These are phyloP conservation scores for Tetrapisispora pingtungensis DNA, from an alignment of 805 yeast species.

Conservation along the genomic window DNA sequence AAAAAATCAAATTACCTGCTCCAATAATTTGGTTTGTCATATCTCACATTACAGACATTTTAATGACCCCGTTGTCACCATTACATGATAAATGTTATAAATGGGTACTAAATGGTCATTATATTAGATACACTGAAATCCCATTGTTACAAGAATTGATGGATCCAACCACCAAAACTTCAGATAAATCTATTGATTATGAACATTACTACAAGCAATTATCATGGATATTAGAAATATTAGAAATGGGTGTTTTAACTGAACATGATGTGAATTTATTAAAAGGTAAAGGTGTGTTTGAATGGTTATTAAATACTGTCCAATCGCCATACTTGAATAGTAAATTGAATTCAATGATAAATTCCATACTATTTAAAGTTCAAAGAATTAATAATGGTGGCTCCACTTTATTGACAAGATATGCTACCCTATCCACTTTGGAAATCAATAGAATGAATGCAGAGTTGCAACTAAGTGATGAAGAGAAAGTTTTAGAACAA, in stretches of 20 bases:
- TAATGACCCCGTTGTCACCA: conserved; percentile 61
- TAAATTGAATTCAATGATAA: conserved; percentile 33
- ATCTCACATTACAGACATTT: conserved; percentile 45
- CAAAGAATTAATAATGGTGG: conserved; percentile 49
- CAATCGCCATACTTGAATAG: conserved; percentile 41
- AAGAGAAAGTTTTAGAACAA: conserved; percentile 6
- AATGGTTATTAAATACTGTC: conserved; percentile 50
- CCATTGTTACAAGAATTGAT: conserved; percentile 34
- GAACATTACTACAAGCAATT: conserved; percentile 48
- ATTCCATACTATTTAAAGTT: conserved; percentile 36
- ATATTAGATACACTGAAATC: conserved; percentile 32
- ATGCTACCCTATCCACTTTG: conserved; percentile 35
- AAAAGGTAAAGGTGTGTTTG: conserved; percentile 48
- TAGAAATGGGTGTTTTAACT: conserved; percentile 39
- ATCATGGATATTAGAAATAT: conserved; percentile 51
- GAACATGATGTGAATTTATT: conserved; percentile 45
- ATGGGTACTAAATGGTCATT: conserved; percentile 46
- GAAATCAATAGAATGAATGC: conserved; percentile 22
- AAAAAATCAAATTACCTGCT: conserved; percentile 23
- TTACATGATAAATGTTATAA: conserved; percentile 62
- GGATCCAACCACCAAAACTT: conserved; percentile 15
- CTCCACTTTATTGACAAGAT: conserved; percentile 48
- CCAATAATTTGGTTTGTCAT: conserved; percentile 46
- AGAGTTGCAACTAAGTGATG: conserved; percentile 2
- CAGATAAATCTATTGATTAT: conserved; percentile 4